These are phyloP conservation scores for Marasmius tenuissimus DNA, from an alignment of 1,284 basidiomycete genomes.

Conservation along the genomic window DNA sequence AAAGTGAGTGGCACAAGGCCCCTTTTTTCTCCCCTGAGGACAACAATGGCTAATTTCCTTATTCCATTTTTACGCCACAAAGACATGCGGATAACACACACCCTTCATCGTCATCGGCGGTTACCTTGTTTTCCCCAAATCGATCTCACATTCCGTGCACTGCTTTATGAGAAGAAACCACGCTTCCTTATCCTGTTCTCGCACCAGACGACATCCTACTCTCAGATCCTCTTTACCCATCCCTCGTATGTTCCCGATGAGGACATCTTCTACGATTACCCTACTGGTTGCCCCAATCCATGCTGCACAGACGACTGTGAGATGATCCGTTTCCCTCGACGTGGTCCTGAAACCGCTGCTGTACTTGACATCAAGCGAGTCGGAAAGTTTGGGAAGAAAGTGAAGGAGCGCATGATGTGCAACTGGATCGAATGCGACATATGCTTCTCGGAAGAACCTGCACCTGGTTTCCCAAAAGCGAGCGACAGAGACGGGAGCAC, in stretches of 20 bases:
- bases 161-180: conserved; percentile 68
- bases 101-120: conserved; percentile 60
- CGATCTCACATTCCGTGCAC: conserved; percentile 69
- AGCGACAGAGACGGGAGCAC: conserved; percentile 34
- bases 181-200: conserved; percentile 76
- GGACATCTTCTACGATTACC: conserved; percentile 72
- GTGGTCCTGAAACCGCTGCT: conserved; percentile 57
- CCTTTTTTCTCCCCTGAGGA: conserved; percentile 1
- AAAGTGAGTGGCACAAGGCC: conserved; percentile 35
- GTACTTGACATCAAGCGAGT: conserved; percentile 61
- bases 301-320: conserved; percentile 77
- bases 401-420: conserved; percentile 63
- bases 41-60: not conserved
- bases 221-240: conserved; percentile 75
- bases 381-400: conserved; percentile 43
- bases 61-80: not conserved
- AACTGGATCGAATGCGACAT: conserved; percentile 76
- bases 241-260: conserved; percentile 65
- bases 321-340: conserved; percentile 72
- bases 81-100: conserved; percentile 70
- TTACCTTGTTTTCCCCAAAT: conserved; percentile 77
- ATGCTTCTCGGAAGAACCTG: conserved; percentile 49
- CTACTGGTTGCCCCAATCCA: conserved; percentile 72
- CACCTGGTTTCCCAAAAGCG: conserved; percentile 12
- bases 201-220: conserved; percentile 74